Evolutionary conservation across 129 eudicot genomes (phyloP), one percentile per base, ranked within the genome.

Genomic region (Arctium lappa): DNA sequence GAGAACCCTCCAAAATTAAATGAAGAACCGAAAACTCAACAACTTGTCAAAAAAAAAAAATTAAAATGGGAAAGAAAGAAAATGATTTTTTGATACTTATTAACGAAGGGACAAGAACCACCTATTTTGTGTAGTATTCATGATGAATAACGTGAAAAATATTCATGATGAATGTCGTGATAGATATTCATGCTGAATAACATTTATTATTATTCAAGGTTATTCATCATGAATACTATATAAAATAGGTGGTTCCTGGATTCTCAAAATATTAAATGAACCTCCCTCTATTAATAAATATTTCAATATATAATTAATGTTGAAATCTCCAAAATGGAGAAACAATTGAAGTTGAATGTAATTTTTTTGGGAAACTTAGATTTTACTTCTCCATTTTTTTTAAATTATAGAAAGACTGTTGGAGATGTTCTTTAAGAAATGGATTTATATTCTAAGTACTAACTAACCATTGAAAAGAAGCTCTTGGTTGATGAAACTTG

Each of bases 381-480:
- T 44, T 44, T 44, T 2, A 44, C 53, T 44, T 44, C 15, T 44
- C 15, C 3, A 44, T 44, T 2, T 56, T 60, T 16, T 1, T 3
- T 15, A 60, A 56, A 15, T 60, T 56, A 4, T 60, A 0, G 22
- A 60, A 60, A 60, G 16, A 1, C 7, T 60, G 66, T 60, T 60
- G 66, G 66, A 53, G 66, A 16, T 16, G 66, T n/a, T 38, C 42
- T 50, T 16, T 16, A 68, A 82, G 22, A 40, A 31, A 39, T 11
- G 42, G 4, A 44, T 13, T 22, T 27, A 48, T 69, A 13, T 33
- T 62, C 6, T 4, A 18, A 44, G 27, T 62, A 63, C 80, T 39
- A 79, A 63, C 80, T 39, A 79, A 95, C 99, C 99, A 96, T 87
- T 79, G 99, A 89, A 84, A 96, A 96, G 92, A 93, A 96, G 90